These are phyloP conservation scores for Thalassia testudinum DNA, from an alignment of 116 monocot species.

Conservation along the genomic window DNA sequence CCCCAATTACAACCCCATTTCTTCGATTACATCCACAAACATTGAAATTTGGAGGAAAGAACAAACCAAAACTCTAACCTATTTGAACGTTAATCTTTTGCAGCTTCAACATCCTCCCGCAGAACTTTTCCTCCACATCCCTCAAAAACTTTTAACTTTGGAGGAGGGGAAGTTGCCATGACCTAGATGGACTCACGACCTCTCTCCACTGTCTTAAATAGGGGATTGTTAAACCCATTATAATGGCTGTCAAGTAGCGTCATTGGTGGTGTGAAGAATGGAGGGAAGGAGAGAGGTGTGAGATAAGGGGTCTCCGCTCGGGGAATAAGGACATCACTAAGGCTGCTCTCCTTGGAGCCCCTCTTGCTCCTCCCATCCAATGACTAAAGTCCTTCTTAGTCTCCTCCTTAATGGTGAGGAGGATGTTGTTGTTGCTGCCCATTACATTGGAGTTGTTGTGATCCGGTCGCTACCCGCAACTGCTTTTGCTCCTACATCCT, in stretches of 20 bases:
- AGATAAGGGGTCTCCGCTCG: conserved; percentile 37
- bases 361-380: conserved; percentile 39
- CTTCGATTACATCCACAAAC: too few relatives aligned
- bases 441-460: too few relatives aligned
- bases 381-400: conserved; percentile 36
- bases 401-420: conserved; percentile 78
- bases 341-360: conserved; percentile 36
- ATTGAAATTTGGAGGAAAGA: too few relatives aligned
- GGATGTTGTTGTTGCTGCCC: conserved; percentile 41
- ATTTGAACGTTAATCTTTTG: conserved; percentile 6
- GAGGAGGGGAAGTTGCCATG: conserved; percentile 58
- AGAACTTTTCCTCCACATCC: conserved; percentile 92
- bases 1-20: too few relatives aligned
- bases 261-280: conserved; percentile 44
- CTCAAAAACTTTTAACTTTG: conserved; percentile 88
- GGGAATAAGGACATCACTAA: conserved; percentile 31
- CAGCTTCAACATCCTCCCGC: conserved; percentile 39
- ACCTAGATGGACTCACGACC: neutral
- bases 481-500: too few relatives aligned
- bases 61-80: too few relatives aligned
- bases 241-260: conserved; percentile 21
- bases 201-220: conserved; percentile 31
- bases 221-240: conserved; percentile 45
- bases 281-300: conserved; percentile 68
- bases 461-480: too few relatives aligned